Evolutionary conservation across 2,329 filamentous ascomycete genomes (phyloP).

Genomic region (Aspergillus unguis): DNA sequence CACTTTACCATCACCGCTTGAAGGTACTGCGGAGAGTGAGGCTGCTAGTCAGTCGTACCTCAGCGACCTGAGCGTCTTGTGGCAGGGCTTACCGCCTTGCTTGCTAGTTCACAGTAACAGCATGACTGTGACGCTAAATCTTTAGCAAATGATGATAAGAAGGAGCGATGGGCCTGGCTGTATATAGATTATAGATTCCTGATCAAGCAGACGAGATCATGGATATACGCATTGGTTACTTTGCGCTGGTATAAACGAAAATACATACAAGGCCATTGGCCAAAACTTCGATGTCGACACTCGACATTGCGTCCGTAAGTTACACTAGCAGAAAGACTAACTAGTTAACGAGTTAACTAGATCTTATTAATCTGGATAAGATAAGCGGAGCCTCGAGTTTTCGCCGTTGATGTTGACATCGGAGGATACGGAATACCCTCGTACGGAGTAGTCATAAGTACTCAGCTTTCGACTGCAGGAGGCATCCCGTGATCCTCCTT

Average conservation of each 20-base stretch:
- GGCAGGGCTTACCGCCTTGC: conserved; percentile 70
- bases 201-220: not conserved
- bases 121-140: conserved; percentile 70
- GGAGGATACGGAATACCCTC: not conserved
- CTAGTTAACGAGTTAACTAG: too few relatives aligned
- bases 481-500: not conserved
- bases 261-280: not conserved
- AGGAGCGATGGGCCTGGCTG: not conserved
- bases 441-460: too few relatives aligned
- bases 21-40: conserved; percentile 71
- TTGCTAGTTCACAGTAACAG: conserved; percentile 81
- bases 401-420: not conserved
- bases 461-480: too few relatives aligned
- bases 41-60: conserved; percentile 70
- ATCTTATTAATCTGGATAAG: too few relatives aligned
- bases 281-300: not conserved
- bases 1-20: conserved; percentile 74
- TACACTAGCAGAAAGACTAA: too few relatives aligned
- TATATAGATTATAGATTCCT: not conserved
- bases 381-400: too few relatives aligned
- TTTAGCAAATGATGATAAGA: conserved; percentile 25
- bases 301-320: not conserved
- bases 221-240: not conserved
- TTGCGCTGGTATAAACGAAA: too few relatives aligned
- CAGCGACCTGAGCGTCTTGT: conserved; percentile 73